Evolutionary conservation across 768 basidiomycete species (phyloP).

Genomic region (Pleurotus pulmonarius): DNA sequence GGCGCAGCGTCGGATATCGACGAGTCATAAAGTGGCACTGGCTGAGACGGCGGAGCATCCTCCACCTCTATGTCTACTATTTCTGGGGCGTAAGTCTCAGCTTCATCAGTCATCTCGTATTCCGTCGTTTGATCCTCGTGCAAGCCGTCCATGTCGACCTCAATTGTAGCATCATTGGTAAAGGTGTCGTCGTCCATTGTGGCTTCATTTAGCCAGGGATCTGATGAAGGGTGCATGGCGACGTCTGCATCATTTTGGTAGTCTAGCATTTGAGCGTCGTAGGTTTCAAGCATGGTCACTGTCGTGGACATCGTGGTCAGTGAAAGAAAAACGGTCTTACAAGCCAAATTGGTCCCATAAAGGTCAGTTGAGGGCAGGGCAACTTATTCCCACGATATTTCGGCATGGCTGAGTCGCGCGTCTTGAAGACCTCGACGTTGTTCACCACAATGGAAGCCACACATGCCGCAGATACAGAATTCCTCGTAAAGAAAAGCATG

Average conservation of each 20-base stretch:
- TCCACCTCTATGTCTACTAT: slow-evolving; percentile 41
- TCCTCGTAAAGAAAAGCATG: slow-evolving; percentile 62
- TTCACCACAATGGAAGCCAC: slow-evolving; percentile 14
- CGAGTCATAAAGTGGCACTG: slow-evolving; percentile 8
- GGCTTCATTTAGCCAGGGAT: slow-evolving; percentile 52
- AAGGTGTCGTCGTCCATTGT: slow-evolving; percentile 56
- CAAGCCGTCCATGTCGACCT: slow-evolving; percentile 66
- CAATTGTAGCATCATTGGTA: slow-evolving; percentile 38
- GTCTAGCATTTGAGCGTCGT: slow-evolving; percentile 65
- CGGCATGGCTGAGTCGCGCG: background rate
- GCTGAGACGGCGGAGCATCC: slow-evolving; percentile 31
- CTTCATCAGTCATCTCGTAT: slow-evolving; percentile 54
- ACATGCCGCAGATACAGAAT: slow-evolving; percentile 57
- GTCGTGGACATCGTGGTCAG: slow-evolving; percentile 24
- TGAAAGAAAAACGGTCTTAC: slow-evolving; percentile 7
- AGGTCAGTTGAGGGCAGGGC: slow-evolving; percentile 6
- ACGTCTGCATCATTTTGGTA: slow-evolving; percentile 55
- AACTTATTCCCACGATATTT: background rate
- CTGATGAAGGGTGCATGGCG: slow-evolving; percentile 50
- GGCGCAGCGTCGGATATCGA: slow-evolving; percentile 3
- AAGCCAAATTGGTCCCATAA: background rate
- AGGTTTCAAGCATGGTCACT: slow-evolving; percentile 44
- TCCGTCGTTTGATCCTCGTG: slow-evolving; percentile 42
- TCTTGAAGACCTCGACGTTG: no score
- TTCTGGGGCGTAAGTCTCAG: slow-evolving; percentile 21